Evolutionary conservation across 176 grass and related monocot species (phyloP), one percentile per base, ranked within the genome.

Genomic region (Avena eriantha): DNA sequence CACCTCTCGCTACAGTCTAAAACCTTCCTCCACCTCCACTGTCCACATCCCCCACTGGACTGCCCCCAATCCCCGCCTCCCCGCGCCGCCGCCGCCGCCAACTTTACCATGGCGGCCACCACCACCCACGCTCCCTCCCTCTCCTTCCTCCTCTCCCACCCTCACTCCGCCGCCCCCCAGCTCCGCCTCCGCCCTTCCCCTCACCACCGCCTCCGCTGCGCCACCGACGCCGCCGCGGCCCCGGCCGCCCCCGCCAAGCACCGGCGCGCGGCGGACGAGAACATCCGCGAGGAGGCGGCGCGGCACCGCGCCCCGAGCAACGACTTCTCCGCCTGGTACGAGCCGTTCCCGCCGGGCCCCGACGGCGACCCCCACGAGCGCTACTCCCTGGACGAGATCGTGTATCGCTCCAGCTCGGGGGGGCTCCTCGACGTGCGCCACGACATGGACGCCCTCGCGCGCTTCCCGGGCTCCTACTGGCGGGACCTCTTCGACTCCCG

Each of bases 331-430:
- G 95, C 95, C 23, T 93, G 92, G 90, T 96, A 96, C 69, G 94
- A 57, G 22, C 91, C 94, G 9, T 93, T 93, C 80, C 87, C 91
- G 0, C 79, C 83, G 0, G 80, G 87, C 3, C 80, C 88, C 26
- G 84, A 55, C 36, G 86, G 75, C 79, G 88, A 92, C 73, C 69
- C 88, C 11, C 43, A 88, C 19, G 93, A 98, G 90, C 85, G 85
- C 54, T 98, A 95, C 92, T 98, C 96, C 13, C 88, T 98, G 56
- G 96, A 98, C 69, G 96, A 98, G 79, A 90, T 98, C 88, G 96
- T 98, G 3, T 98, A 98, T 86, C 90, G 96, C 26, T 92, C 91
- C 86, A 89, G 86, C 74, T 98, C 93, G 1, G 96, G 93, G 0
- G 96, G 96, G 1, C 93, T 98, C 19, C 91, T 95, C 68, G 95